Evolutionary conservation across 1,139 yeast genomes (phyloP).

Genomic region (Suhomyces terraborum): DNA sequence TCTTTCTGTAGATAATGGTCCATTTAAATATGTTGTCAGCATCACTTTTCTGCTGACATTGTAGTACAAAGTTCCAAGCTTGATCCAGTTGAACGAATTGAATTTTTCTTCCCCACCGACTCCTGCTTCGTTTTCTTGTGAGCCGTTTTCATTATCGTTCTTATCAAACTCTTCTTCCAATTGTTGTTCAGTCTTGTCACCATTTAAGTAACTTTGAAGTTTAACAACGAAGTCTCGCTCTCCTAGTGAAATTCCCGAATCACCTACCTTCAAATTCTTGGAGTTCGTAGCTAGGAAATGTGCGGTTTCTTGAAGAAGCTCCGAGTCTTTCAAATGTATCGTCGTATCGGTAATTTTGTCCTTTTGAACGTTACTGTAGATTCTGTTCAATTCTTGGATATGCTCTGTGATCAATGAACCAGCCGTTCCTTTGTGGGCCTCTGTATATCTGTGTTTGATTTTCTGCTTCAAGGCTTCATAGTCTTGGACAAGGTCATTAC

Average conservation of each 20-base stretch:
- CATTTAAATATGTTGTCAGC: slow-evolving; percentile 63
- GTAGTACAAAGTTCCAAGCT: slow-evolving; percentile 57
- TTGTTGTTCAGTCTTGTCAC: slow-evolving; percentile 19
- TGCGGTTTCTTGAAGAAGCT: slow-evolving; percentile 43
- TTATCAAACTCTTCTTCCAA: slow-evolving; percentile 9
- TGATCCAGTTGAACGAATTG: slow-evolving; percentile 56
- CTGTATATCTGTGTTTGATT: slow-evolving; percentile 25
- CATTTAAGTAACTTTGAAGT: slow-evolving; percentile 40
- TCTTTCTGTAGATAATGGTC: slow-evolving; percentile 69
- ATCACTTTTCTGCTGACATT: slow-evolving; percentile 50
- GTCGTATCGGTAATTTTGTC: slow-evolving; percentile 31
- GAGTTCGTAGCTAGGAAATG: slow-evolving; percentile 53
- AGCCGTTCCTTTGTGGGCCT: slow-evolving; percentile 42
- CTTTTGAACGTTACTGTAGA: slow-evolving; percentile 34
- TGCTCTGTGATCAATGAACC: slow-evolving; percentile 29
- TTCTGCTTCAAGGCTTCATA: slow-evolving; percentile 30
- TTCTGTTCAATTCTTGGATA: slow-evolving; percentile 30
- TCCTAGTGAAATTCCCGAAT: slow-evolving; percentile 50
- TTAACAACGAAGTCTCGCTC: slow-evolving; percentile 48
- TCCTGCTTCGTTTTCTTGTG: slow-evolving; percentile 14
- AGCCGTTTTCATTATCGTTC: slow-evolving; percentile 14
- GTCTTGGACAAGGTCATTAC: slow-evolving; percentile 24
- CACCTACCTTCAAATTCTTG: slow-evolving; percentile 57
- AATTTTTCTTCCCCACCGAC: slow-evolving; percentile 30
- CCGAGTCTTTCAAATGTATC: slow-evolving; percentile 39